Evolutionary conservation across 768 basidiomycete species (phyloP).

Genomic region (Tylopilus balloui): DNA sequence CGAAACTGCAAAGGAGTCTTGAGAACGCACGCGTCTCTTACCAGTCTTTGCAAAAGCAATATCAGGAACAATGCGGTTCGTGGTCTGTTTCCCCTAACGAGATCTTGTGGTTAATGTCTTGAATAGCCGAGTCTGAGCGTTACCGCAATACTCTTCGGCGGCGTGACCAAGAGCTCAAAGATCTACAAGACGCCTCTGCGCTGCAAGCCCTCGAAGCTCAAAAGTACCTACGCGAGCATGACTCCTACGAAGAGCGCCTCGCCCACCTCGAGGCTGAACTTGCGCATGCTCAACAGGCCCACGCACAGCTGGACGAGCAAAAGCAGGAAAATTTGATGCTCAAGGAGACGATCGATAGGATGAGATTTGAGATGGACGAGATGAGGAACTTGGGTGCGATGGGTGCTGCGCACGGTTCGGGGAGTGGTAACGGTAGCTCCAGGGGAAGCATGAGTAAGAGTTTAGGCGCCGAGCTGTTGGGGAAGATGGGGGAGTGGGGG

Average conservation of each 20-base stretch:
- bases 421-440: constrained; percentile 46
- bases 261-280: constrained; percentile 70
- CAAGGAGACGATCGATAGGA: constrained; percentile 94
- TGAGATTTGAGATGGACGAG: constrained; percentile 93
- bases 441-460: constrained; percentile 64
- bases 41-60: constrained; percentile 77
- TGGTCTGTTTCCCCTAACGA: constrained; percentile 13
- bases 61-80: constrained; percentile 82
- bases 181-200: constrained; percentile 53
- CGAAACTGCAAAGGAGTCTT: constrained; percentile 66
- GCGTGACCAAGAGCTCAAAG: constrained; percentile 69
- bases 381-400: constrained; percentile 52
- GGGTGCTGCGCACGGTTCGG: constrained; percentile 33
- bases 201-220: constrained; percentile 61
- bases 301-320: constrained; percentile 79
- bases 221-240: constrained; percentile 66
- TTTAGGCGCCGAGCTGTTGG: constrained; percentile 66
- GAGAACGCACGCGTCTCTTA: constrained; percentile 73
- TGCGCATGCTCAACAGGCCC: constrained; percentile 60
- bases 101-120: neutral
- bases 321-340: constrained; percentile 91
- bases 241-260: constrained; percentile 69
- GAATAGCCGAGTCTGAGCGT: constrained; percentile 68
- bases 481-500: constrained; percentile 52
- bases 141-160: constrained; percentile 70